phyloP scores from a whole-genome alignment of 257 asterid species.

The Plantago major region DNA sequence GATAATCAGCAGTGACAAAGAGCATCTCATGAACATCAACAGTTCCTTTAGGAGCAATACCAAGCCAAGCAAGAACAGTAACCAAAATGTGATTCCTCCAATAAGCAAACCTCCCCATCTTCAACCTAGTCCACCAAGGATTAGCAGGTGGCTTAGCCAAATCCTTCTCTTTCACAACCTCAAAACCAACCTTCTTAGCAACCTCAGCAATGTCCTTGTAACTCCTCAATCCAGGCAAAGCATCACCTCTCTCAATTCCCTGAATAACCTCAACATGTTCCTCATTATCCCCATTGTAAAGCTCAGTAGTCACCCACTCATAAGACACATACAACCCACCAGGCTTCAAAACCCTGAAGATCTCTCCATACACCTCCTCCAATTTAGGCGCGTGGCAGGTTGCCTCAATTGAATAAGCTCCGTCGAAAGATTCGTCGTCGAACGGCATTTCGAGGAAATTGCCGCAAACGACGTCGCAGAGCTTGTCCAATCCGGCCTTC shows the following conservation, averaged over 20 bases:
- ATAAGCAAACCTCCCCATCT: slow-evolving; percentile 73
- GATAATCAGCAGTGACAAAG: slow-evolving; percentile 70
- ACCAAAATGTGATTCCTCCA: slow-evolving; percentile 79
- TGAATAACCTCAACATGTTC: slow-evolving; percentile 76
- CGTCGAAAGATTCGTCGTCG: slow-evolving; percentile 52
- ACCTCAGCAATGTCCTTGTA: slow-evolving; percentile 50
- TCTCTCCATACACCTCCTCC: slow-evolving; percentile 67
- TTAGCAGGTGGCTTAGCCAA: slow-evolving; percentile 61
- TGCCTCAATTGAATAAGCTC: slow-evolving; percentile 78
- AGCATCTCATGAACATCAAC: slow-evolving; percentile 88
- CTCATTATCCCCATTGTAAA: slow-evolving; percentile 41
- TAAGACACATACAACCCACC: slow-evolving; percentile 60
- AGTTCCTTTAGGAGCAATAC: slow-evolving; percentile 72
- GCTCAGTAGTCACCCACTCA: slow-evolving; percentile 82
- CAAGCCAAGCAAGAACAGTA: slow-evolving; percentile 52
- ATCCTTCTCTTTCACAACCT: slow-evolving; percentile 56
- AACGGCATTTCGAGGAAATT: slow-evolving; percentile 79
- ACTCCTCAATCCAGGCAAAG: slow-evolving; percentile 63
- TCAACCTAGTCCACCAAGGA: slow-evolving; percentile 83
- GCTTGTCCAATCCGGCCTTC: slow-evolving; percentile 57
- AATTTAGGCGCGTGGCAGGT: slow-evolving; percentile 75
- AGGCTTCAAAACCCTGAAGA: slow-evolving; percentile 66
- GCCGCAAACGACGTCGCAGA: slow-evolving; percentile 72
- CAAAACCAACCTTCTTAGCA: slow-evolving; percentile 62
- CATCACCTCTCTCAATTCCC: slow-evolving; percentile 78